Base-by-base conservation (phyloP, 768 basidiomycete genomes). In the Boletus speciosus region DNA sequence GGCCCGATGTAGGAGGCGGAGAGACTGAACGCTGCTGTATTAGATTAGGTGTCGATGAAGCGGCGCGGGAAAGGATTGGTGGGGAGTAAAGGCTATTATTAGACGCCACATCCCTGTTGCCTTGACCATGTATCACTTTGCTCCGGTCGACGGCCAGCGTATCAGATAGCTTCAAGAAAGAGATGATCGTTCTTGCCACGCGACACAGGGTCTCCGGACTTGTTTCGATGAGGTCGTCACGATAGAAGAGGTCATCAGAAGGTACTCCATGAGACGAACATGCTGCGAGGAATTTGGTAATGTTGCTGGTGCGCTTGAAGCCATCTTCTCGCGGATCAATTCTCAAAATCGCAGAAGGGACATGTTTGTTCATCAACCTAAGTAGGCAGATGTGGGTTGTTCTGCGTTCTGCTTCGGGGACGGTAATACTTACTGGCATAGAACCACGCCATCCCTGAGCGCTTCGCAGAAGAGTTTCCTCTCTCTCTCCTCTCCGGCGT, bases 291-390 rank as follows among this genome's bases (percentile, higher is more conserved):
- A 93, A 93, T 68, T 83, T 86, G 37, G 87, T 84, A 23, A 88
- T 76, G 63, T 94, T 94, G 36, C 81, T 79, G 3, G 81, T 80
- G 53, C 84, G 80, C 63, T 80, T 71, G 64, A 84, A 74, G 32
- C 88, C 82, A 62, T 86, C 84, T 69, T 86, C 84, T 21, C 82
- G 79, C 56, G 80, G 67, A 69, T 90, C 83, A 49, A 88, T 78
- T 49, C 81, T 80, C 47, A 82, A 71, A 56, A 87, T 77, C 47
- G 77, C 75, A 37, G 78, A 78, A 6, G 82, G 81, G 54, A 83
- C 78, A 45, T 90, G 81, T 67, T 86, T 88, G 72, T 91, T 91
- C 76, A 91, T 78, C 56, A 93, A 78, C 58, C 92, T 93, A 45
- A 37, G 56, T 46, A 41, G 41, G 49, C 41, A 51, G 38, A 25